Conservation (phyloP, 352 stramenopile species). For the Achlya hypogyna region DNA sequence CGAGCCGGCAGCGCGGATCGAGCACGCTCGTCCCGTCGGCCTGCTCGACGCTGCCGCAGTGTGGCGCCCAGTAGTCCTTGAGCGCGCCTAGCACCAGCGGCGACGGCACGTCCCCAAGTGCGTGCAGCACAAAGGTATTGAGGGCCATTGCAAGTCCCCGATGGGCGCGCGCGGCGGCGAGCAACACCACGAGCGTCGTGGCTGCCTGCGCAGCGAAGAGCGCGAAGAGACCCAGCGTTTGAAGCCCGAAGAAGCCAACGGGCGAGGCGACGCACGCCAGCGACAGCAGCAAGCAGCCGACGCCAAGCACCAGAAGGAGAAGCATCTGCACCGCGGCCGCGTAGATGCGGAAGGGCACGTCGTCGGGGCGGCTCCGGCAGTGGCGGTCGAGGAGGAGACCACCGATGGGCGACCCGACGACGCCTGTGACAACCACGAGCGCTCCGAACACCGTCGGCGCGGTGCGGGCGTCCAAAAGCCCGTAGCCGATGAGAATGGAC, state of each 20-base stretch:
- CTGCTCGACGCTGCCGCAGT: slow-evolving; percentile 55
- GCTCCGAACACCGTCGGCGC: slow-evolving; percentile 9
- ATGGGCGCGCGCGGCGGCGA: slow-evolving; percentile 76
- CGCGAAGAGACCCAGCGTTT: slow-evolving; percentile 41
- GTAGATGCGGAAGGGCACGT: neutral
- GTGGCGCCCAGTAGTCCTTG: slow-evolving; percentile 87
- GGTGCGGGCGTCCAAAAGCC: neutral
- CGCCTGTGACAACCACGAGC: slow-evolving; percentile 1
- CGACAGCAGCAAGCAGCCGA: neutral
- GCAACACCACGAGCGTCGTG: slow-evolving; percentile 85
- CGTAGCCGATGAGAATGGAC: slow-evolving; percentile 6
- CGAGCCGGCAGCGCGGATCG: slow-evolving; percentile 50
- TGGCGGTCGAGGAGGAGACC: slow-evolving; percentile 24
- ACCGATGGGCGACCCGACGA: slow-evolving; percentile 31
- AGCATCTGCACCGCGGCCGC: slow-evolving; percentile 13
- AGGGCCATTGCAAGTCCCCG: slow-evolving; percentile 59
- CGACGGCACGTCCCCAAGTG: slow-evolving; percentile 89
- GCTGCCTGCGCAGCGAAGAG: slow-evolving; percentile 65
- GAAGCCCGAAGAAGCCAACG: neutral
- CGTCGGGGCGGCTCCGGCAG: neutral
- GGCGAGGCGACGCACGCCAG: neutral
- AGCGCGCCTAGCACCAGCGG: slow-evolving; percentile 88
- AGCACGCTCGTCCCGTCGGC: slow-evolving; percentile 43
- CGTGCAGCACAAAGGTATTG: slow-evolving; percentile 87
- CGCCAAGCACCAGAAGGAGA: neutral